These are phyloP conservation scores for Aspergillus sojae DNA, from an alignment of 2,329 filamentous ascomycete species.

Conservation along the genomic window DNA sequence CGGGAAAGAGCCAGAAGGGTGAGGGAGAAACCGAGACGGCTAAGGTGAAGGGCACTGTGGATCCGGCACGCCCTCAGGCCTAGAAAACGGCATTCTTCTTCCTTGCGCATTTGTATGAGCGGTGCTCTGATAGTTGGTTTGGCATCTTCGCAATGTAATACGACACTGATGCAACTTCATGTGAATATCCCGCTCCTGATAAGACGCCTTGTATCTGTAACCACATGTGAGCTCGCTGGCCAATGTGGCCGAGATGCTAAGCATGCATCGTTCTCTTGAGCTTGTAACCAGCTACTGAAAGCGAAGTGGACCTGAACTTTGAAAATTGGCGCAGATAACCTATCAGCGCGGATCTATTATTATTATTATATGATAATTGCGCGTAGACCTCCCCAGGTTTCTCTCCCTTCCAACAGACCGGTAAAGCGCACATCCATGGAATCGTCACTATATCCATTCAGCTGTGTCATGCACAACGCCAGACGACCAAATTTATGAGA, in stretches of 20 bases:
- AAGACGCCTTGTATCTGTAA: neutral
- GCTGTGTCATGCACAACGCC: constrained; percentile 16
- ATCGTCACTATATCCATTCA: constrained; percentile 20
- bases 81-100: neutral
- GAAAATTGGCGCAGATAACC: constrained; percentile 3
- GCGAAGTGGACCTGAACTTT: constrained; percentile 11
- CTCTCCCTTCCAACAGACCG: neutral
- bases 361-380: constrained; percentile 16
- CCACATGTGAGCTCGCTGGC: neutral
- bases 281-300: constrained; percentile 12
- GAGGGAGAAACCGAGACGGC: constrained; percentile 60
- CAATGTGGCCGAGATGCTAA: neutral
- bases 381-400: neutral
- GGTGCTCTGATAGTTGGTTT: constrained; percentile 8
- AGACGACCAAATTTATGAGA: constrained; percentile 14
- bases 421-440: constrained; percentile 11
- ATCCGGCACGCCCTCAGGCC: constrained; percentile 34
- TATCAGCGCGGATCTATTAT: constrained; percentile 12
- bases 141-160: neutral
- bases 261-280: constrained; percentile 5
- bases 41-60: constrained; percentile 56
- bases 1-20: constrained; percentile 58
- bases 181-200: neutral
- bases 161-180: neutral
- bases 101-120: neutral